phyloP scores from a whole-genome alignment of 2,329 filamentous ascomycete species.

The Trichoderma brevicompactum region DNA sequence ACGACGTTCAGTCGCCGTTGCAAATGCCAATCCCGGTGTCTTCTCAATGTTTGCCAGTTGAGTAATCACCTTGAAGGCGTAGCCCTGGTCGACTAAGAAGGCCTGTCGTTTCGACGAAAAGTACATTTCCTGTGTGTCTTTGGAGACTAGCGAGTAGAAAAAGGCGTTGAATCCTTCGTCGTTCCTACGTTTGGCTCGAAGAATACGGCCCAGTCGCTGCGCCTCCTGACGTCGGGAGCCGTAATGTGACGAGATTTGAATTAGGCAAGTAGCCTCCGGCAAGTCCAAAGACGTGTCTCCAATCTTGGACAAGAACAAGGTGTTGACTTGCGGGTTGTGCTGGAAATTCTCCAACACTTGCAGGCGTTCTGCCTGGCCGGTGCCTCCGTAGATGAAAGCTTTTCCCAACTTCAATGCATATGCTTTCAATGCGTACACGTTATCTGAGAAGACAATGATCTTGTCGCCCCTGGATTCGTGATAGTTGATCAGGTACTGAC shows the following conservation, averaged over 20 bases:
- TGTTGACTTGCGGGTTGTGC: constrained; percentile 86
- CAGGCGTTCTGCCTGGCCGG: constrained; percentile 81
- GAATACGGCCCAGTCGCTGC: constrained; percentile 87
- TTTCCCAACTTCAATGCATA: constrained; percentile 86
- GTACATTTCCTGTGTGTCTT: constrained; percentile 97
- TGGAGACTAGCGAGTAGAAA: constrained; percentile 96
- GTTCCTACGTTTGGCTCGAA: constrained; percentile 92
- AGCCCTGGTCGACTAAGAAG: constrained; percentile 96
- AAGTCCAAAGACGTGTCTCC: constrained; percentile 97
- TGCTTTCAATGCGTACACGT: constrained; percentile 86
- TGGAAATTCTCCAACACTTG: constrained; percentile 93
- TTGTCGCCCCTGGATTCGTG: constrained; percentile 95
- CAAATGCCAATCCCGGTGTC: constrained; percentile 78
- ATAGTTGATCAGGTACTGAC: constrained; percentile 97
- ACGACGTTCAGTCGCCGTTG: constrained; percentile 76
- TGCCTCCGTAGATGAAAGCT: constrained; percentile 89
- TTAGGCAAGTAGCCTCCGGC: constrained; percentile 93
- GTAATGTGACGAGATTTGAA: constrained; percentile 97
- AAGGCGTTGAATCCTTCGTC: constrained; percentile 99
- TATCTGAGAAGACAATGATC: constrained; percentile 97
- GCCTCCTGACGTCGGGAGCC: constrained; percentile 96
- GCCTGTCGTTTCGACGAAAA: constrained; percentile 97
- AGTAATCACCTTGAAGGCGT: constrained; percentile 98
- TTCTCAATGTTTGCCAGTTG: constrained; percentile 89
- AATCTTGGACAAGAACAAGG: constrained; percentile 95